These are phyloP conservation scores for Dendrocalamus latiflorus DNA, from an alignment of 202 grass and related monocot species.

Conservation along the genomic window DNA sequence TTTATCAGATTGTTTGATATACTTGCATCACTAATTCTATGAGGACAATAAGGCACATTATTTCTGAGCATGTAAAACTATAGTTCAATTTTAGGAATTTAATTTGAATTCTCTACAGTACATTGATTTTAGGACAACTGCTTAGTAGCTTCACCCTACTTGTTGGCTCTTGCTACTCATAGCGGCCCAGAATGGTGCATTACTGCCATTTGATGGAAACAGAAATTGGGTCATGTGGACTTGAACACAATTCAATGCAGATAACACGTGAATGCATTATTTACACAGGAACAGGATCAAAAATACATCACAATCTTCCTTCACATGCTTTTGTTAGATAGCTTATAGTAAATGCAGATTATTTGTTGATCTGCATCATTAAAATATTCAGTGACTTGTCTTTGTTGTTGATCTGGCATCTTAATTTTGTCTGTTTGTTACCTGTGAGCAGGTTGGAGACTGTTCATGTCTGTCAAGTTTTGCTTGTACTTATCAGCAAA, in stretches of 20 bases:
- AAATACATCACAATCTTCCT: conserved; percentile 27
- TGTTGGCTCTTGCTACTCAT: not conserved
- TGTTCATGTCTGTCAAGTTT: not conserved
- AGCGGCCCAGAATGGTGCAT: not conserved
- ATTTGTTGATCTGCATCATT: conserved; percentile 20
- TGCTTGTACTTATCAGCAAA: not conserved
- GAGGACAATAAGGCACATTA: not conserved
- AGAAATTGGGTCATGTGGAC: conserved; percentile 19
- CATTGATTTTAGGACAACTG: not conserved
- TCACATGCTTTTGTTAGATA: conserved; percentile 26
- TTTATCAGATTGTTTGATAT: not conserved
- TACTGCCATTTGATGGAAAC: not conserved
- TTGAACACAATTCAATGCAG: not conserved
- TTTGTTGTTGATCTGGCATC: conserved; percentile 20
- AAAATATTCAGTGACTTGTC: conserved; percentile 32
- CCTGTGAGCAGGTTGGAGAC: conserved; percentile 12
- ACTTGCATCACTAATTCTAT: not conserved
- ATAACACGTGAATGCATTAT: not conserved
- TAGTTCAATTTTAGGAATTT: not conserved
- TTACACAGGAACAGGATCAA: not conserved
- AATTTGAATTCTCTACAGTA: not conserved
- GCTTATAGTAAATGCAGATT: not conserved
- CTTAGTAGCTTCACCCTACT: conserved; percentile 16
- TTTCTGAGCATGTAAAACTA: not conserved
- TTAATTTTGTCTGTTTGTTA: conserved; percentile 16